Evolutionary conservation across 331 rosid genomes (phyloP).

Genomic region (Malus hybrid): DNA sequence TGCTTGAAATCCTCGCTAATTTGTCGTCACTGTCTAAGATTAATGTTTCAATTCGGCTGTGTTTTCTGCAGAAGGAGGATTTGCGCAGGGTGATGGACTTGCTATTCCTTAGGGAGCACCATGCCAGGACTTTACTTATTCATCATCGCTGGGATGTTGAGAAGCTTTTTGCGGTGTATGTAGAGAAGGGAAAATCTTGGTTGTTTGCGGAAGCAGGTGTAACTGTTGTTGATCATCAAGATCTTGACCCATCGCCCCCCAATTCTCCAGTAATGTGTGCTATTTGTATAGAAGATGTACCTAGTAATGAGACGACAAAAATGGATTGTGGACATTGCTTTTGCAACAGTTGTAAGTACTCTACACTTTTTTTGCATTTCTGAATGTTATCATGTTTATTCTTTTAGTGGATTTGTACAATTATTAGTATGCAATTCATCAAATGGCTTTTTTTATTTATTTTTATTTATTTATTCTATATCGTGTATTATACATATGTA

Average conservation of each 20-base stretch:
- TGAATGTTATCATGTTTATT: background rate
- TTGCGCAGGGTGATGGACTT: slow-evolving; percentile 78
- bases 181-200: slow-evolving; percentile 47
- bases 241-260: slow-evolving; percentile 15
- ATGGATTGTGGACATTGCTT: slow-evolving; percentile 94
- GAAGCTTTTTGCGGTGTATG: slow-evolving; percentile 56
- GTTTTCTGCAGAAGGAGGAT: slow-evolving; percentile 61
- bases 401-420: background rate
- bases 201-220: slow-evolving; percentile 81
- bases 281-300: slow-evolving; percentile 72
- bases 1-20: background rate
- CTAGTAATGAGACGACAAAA: slow-evolving; percentile 50
- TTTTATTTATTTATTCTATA: no score
- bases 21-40: background rate
- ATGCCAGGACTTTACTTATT: slow-evolving; percentile 85
- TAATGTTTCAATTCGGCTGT: slow-evolving; percentile 14
- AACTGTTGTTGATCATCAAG: slow-evolving; percentile 40
- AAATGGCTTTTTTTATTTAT: background rate
- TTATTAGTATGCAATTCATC: background rate
- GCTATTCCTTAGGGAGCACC: slow-evolving; percentile 68
- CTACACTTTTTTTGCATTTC: background rate
- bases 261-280: slow-evolving; percentile 42
- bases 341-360: slow-evolving; percentile 78
- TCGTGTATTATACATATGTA: background rate
- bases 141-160: slow-evolving; percentile 88